Conservation (phyloP, 495 filamentous ascomycete genomes). For the Penicillium canescens region DNA sequence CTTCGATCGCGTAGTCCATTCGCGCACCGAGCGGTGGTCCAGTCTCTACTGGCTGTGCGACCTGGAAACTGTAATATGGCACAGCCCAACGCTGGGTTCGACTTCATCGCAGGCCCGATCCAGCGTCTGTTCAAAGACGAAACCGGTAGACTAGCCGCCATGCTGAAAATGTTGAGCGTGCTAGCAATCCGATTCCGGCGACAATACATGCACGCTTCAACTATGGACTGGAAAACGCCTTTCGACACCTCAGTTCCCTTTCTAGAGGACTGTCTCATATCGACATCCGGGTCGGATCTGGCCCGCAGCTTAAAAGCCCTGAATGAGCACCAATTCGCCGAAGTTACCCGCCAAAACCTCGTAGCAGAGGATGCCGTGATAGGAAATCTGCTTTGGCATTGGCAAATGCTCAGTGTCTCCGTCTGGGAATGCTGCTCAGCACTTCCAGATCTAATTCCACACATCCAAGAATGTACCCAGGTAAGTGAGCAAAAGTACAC, state of each 20-base stretch:
- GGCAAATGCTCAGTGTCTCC: slow-evolving; percentile 32
- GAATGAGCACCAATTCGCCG: slow-evolving; percentile 31
- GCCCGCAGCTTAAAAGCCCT: slow-evolving; percentile 27
- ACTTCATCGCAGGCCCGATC: slow-evolving; percentile 41
- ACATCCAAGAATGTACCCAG: slow-evolving; percentile 37
- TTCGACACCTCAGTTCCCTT: slow-evolving; percentile 36
- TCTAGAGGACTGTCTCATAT: slow-evolving; percentile 32
- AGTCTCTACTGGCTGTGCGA: slow-evolving; percentile 27
- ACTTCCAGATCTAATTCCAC: slow-evolving; percentile 33
- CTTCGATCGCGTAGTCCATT: slow-evolving; percentile 40
- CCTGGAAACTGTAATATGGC: slow-evolving; percentile 15
- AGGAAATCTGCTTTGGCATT: slow-evolving; percentile 20
- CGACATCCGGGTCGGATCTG: slow-evolving; percentile 33
- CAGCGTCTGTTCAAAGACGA: slow-evolving; percentile 37
- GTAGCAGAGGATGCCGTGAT: slow-evolving; percentile 19
- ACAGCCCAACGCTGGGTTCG: slow-evolving; percentile 25
- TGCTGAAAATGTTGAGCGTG: slow-evolving; percentile 39
- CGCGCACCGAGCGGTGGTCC: slow-evolving; percentile 36
- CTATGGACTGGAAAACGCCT: slow-evolving; percentile 36
- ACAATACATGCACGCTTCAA: slow-evolving; percentile 33
- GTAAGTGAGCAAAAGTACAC: slow-evolving; percentile 24
- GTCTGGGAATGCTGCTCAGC: slow-evolving; percentile 45
- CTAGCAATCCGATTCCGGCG: slow-evolving; percentile 35
- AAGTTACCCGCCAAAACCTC: slow-evolving; percentile 23
- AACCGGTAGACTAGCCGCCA: slow-evolving; percentile 27